Conservation (phyloP, 345 rosid species). For the Anastatica hierochuntica region DNA sequence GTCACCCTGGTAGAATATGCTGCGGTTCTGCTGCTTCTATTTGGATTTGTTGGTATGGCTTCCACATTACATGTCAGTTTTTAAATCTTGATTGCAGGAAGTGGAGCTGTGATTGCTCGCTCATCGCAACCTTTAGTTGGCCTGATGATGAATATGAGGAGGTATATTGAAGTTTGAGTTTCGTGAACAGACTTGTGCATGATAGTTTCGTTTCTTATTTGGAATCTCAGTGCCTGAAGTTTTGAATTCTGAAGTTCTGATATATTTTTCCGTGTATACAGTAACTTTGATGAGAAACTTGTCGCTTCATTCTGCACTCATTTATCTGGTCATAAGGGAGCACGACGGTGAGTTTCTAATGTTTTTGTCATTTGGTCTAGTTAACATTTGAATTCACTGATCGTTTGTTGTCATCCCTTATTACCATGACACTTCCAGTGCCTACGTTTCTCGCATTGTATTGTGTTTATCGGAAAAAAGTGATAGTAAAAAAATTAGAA, state of each 20-base stretch:
- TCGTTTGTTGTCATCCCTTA: too few relatives aligned
- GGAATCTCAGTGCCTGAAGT: conserved; percentile 15
- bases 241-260: conserved; percentile 1
- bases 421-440: conserved; percentile 9
- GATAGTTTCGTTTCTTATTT: conserved; percentile 10
- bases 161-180: conserved; percentile 36
- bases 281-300: conserved; percentile 91
- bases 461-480: background rate
- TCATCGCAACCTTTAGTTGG: conserved; percentile 98
- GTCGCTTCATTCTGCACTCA: conserved; percentile 84
- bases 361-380: background rate
- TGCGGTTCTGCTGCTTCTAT: conserved; percentile 14
- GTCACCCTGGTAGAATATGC: conserved; percentile 70
- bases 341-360: conserved; percentile 39
- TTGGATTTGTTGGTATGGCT: conserved; percentile 7
- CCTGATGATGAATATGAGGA: conserved; percentile 94
- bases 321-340: conserved; percentile 38
- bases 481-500: background rate
- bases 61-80: conserved; percentile 11
- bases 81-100: conserved; percentile 35
- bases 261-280: conserved; percentile 27
- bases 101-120: conserved; percentile 97
- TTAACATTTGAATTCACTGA: background rate
- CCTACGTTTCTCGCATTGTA: too few relatives aligned
- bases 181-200: conserved; percentile 11